Conservation (phyloP, 306 rosid genomes). For the Chamaecrista fasciculata region DNA sequence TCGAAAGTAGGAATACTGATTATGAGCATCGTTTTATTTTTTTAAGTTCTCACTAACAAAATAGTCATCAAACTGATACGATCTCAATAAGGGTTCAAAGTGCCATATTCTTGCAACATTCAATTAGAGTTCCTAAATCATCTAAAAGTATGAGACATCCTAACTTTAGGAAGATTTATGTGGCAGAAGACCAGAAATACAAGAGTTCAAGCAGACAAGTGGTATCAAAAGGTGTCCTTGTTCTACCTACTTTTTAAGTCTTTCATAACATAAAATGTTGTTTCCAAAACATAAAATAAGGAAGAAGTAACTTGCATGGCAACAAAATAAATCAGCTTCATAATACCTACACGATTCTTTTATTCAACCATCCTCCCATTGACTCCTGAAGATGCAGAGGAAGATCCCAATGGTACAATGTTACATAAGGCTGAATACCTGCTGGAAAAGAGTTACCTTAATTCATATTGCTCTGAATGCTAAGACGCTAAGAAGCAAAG, state of each 20-base stretch:
- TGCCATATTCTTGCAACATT: neutral
- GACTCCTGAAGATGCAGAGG: slow-evolving; percentile 88
- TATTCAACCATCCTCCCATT: slow-evolving; percentile 85
- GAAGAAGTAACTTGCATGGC: neutral
- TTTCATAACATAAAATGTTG: neutral
- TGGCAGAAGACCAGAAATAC: neutral
- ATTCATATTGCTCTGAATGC: slow-evolving; percentile 14
- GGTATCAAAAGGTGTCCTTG: neutral
- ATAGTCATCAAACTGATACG: neutral
- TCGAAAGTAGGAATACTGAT: neutral
- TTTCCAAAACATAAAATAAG: neutral
- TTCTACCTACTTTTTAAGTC: neutral
- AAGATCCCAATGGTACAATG: slow-evolving; percentile 97
- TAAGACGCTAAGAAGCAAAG: slow-evolving; percentile 18
- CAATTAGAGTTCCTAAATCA: neutral
- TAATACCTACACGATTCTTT: slow-evolving; percentile 64
- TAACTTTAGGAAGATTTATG: neutral
- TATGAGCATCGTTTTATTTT: neutral
- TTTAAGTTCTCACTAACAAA: neutral
- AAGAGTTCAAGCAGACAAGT: neutral
- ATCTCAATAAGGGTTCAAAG: neutral
- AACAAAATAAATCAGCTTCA: slow-evolving; percentile 23
- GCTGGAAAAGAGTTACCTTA: slow-evolving; percentile 34
- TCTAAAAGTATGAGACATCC: neutral
- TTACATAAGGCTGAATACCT: slow-evolving; percentile 85